phyloP scores from a whole-genome alignment of 768 basidiomycete genomes.

The Obba rivulosa region DNA sequence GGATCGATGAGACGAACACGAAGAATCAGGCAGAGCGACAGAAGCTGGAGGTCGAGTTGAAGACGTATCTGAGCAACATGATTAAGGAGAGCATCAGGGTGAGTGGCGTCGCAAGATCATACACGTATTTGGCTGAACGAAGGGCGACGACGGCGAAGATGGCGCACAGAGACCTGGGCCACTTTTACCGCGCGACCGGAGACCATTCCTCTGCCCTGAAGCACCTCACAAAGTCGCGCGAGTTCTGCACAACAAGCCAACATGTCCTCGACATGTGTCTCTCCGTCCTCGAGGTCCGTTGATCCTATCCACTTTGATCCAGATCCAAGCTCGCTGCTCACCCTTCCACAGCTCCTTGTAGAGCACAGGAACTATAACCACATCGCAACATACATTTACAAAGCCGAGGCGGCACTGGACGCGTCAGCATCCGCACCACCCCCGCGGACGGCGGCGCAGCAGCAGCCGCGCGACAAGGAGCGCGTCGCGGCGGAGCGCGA shows the following conservation, averaged over 20 bases:
- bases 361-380: slow-evolving; percentile 86
- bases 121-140: background rate
- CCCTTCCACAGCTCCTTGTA: slow-evolving; percentile 59
- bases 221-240: slow-evolving; percentile 86
- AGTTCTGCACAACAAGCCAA: slow-evolving; percentile 85
- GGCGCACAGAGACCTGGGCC: slow-evolving; percentile 85
- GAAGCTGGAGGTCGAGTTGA: slow-evolving; percentile 91
- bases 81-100: slow-evolving; percentile 98
- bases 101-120: slow-evolving; percentile 19
- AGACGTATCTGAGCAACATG: slow-evolving; percentile 93
- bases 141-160: slow-evolving; percentile 60
- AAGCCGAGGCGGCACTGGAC: slow-evolving; percentile 90
- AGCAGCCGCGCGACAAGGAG: slow-evolving; percentile 31
- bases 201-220: slow-evolving; percentile 69
- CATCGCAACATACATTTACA: slow-evolving; percentile 89
- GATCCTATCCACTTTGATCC: background rate
- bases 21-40: slow-evolving; percentile 69
- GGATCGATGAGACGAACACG: slow-evolving; percentile 64
- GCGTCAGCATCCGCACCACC: slow-evolving; percentile 3
- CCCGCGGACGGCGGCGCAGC: slow-evolving; percentile 12
- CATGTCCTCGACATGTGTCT: slow-evolving; percentile 94
- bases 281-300: slow-evolving; percentile 66
- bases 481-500: slow-evolving; percentile 55
- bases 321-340: background rate
- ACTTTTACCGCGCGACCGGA: slow-evolving; percentile 69